Base-by-base conservation (phyloP, 495 filamentous ascomycete species). In the Annulohypoxylon moriforme region DNA sequence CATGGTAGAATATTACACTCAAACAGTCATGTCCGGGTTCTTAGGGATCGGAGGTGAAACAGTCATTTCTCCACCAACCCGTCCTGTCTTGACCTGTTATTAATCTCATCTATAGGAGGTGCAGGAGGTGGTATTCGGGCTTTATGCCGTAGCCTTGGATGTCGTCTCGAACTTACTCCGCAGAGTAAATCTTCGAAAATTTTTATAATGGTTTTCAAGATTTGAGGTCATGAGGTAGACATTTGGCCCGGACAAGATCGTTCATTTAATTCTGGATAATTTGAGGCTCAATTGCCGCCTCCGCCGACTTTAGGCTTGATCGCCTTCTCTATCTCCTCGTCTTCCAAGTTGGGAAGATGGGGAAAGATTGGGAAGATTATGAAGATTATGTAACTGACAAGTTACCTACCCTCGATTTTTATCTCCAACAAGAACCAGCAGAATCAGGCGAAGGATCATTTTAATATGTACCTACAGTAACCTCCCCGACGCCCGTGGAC, bases 241-340 rank as follows among this genome's bases (percentile, higher is more conserved):
- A 14, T 52, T 71, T 25, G 40, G 38, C 31, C 31, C 4, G 42
- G 52, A 34, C 63, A 60, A 63, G 44, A 44, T 38, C 53, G 58
- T 68, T 68, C 60, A 68, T 72, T 72, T 60, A 60, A 72, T 68
- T 72, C 53, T 31, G 69, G 69, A 72, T 72, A 72, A 72, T 72
- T 60, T 72, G 64, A 72, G 69, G 69, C 69, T 72, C 36, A 68
- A 72, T 72, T 55, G 50, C 27, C 27, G 24, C 11, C 49, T 58
- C 40, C 69, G 58, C 16, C 22, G 64, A 72, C 36, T 72, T 72
- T 72, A 72, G 69, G 64, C 69, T 68, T 64, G 64, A 68, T 52
- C 34, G 60, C 49, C 10, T n/a, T 33, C 24, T 55, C 24, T 71
- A 60, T 66, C 31, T 55, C 49, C 49, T 46, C 29, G 8, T 66